Evolutionary conservation across 257 asterid genomes (phyloP).

Genomic region (Solanum okadae): DNA sequence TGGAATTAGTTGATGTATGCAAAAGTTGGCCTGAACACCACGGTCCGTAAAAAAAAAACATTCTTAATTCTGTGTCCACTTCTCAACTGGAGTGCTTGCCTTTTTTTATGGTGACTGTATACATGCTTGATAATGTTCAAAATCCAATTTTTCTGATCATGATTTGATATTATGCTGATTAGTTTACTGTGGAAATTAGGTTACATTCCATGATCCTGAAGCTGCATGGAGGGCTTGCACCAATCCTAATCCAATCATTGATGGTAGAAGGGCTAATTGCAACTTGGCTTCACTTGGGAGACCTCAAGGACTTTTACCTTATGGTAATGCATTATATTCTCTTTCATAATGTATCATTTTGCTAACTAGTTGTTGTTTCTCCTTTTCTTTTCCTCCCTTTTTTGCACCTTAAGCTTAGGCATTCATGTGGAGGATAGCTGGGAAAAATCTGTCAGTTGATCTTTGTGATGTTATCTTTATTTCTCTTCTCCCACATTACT

Average conservation of each 20-base stretch:
- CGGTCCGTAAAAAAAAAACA: no score
- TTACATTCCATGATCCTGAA: conserved; percentile 26
- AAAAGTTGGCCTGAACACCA: not conserved
- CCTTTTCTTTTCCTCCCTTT: not conserved
- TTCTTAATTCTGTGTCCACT: not conserved
- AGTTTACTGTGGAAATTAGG: conserved; percentile 6
- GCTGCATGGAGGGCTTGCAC: conserved; percentile 31
- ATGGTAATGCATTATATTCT: conserved; percentile 5
- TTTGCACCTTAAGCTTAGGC: not conserved
- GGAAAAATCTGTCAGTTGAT: not conserved
- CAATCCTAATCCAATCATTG: conserved; percentile 30
- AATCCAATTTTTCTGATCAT: not conserved
- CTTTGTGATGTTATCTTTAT: not conserved
- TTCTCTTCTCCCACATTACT: not conserved
- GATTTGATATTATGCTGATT: not conserved
- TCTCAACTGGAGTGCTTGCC: not conserved
- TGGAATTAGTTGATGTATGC: no score
- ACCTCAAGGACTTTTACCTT: conserved; percentile 14
- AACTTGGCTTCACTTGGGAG: conserved; percentile 30
- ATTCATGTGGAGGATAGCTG: not conserved
- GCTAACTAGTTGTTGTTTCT: not conserved
- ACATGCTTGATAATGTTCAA: not conserved
- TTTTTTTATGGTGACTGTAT: not conserved
- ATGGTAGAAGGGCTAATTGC: conserved; percentile 33
- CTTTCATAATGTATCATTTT: not conserved